These are phyloP conservation scores for Aureobasidium sp. DNA, from an alignment of 2,329 filamentous ascomycete genomes.

Conservation along the genomic window DNA sequence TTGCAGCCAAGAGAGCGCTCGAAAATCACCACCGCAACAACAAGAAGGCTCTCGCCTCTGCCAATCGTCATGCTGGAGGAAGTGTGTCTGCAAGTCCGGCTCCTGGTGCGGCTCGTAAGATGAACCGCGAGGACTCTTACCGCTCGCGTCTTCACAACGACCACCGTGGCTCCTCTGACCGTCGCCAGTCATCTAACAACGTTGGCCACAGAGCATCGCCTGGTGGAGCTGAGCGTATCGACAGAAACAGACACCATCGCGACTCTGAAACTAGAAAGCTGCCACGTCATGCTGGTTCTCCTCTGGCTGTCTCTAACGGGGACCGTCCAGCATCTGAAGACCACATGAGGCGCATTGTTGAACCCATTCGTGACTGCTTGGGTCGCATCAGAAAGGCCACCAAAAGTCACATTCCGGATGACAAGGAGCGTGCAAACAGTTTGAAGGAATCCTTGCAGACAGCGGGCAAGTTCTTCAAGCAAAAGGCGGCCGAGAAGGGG, in stretches of 20 bases:
- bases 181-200: conserved; percentile 28
- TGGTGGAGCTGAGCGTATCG: conserved; percentile 49
- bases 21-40: conserved; percentile 97
- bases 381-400: conserved; percentile 67
- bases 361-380: conserved; percentile 67
- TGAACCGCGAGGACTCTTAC: conserved; percentile 40
- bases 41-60: conserved; percentile 76
- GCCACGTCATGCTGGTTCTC: conserved; percentile 43
- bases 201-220: conserved; percentile 45
- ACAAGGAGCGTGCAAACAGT: conserved; percentile 67
- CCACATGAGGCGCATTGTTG: conserved; percentile 58
- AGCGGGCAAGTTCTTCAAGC: conserved; percentile 69
- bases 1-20: conserved; percentile 78
- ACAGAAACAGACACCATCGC: conserved; percentile 56
- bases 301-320: conserved; percentile 36
- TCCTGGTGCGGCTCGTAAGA: conserved; percentile 49
- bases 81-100: conserved; percentile 78
- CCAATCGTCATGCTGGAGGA: conserved; percentile 60
- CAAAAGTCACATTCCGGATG: conserved; percentile 67
- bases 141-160: conserved; percentile 40
- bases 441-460: conserved; percentile 67
- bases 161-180: conserved; percentile 34
- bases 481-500: conserved; percentile 38
- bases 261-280: conserved; percentile 58
- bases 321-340: conserved; percentile 50